Evolutionary conservation across 1,139 yeast genomes (phyloP).

Genomic region (Lodderomyces parapsilosis): DNA sequence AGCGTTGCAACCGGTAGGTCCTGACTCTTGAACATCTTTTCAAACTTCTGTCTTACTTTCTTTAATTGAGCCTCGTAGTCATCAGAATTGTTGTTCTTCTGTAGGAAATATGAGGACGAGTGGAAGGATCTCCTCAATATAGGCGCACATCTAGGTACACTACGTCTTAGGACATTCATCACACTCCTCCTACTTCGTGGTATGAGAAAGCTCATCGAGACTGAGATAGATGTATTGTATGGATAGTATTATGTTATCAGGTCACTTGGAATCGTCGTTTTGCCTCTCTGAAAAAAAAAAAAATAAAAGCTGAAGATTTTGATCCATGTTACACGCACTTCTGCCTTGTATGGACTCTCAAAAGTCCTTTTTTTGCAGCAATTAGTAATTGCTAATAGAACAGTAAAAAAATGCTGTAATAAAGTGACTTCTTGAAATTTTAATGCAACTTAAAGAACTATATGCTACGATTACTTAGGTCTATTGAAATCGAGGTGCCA

Average conservation of each 20-base stretch:
- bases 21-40: background rate
- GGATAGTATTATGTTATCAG: background rate
- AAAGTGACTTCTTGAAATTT: too few species aligned
- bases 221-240: background rate
- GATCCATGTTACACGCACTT: background rate
- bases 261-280: background rate
- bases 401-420: too few species aligned
- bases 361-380: background rate
- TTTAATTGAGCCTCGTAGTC: constrained; percentile 6
- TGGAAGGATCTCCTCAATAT: constrained; percentile 3
- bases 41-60: constrained; percentile 7
- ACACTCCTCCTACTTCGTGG: constrained; percentile 1
- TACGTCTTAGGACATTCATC: background rate
- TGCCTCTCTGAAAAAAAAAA: constrained; percentile 2
- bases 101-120: constrained; percentile 4
- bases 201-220: background rate
- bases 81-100: constrained; percentile 7
- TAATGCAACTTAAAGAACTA: too few species aligned
- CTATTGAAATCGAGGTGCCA: too few species aligned
- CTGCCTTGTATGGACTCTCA: background rate
- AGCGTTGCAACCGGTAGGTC: constrained; percentile 1
- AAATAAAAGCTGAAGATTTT: background rate
- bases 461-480: too few species aligned
- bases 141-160: background rate
- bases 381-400: background rate